Evolutionary conservation across 2,329 filamentous ascomycete species (phyloP), one percentile per base, ranked within the genome.

Genomic region (Penicillium psychrosexuale): DNA sequence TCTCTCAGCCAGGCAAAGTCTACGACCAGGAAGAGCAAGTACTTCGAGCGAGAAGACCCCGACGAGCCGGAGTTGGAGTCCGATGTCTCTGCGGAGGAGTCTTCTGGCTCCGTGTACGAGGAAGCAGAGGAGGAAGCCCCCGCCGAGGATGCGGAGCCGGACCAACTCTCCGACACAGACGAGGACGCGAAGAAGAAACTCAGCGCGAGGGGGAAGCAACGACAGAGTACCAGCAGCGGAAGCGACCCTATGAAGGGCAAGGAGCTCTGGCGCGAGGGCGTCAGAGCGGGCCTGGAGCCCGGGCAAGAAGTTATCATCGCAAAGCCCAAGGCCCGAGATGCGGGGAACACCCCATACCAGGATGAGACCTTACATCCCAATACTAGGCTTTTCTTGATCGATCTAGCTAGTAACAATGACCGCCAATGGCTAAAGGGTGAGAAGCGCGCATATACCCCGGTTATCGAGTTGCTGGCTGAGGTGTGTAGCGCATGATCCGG

Each of bases 21-120:
- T 12, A 80, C 78, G 11, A 66, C 76, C 6, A 79, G 73, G 56
- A 80, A 77, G 64, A 82, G 79, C 69, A 78, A 77, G 62, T 81
- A 82, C 62, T 82, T 82, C 56, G 66, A 75, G 47, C 66, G 73
- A n/a, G 71, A 72, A 40, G 68, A 70, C 24, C 67, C 70, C 5
- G 69, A 70, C 19, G 67, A 66, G 22, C 58, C 68, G 8, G 68
- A 70, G 24, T 69, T 68, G 19, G 65, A 68, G 12, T 69, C 69
- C 36, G 90, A 85, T 62, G 89, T 90, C 70, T 88, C 87, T 66
- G 89, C 91, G 75, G 89, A 92, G 75, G 89, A 92, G 78, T 88
- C 92, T 9, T 56, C 56, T 86, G 56, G 82, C 84, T 62, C 80
- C 30, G 66, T 44, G 30, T 62, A 65, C 46, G 62, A 63, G 34